These are phyloP conservation scores for Russula compacta DNA, from an alignment of 768 basidiomycete genomes.

Conservation along the genomic window DNA sequence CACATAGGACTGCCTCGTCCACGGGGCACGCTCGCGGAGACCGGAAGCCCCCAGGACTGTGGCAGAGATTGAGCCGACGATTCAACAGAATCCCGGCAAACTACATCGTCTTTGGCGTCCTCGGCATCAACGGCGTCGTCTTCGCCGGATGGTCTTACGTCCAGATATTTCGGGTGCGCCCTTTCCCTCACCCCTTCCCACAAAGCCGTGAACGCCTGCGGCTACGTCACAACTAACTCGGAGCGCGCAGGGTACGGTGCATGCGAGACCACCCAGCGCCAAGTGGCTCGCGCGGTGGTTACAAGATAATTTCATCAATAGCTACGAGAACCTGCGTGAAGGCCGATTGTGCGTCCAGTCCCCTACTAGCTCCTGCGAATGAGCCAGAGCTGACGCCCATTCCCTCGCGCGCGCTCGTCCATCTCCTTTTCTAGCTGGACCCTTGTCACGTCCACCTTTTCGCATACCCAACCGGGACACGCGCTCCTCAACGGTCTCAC, in stretches of 20 bases:
- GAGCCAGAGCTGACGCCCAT: background rate
- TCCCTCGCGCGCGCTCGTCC: background rate
- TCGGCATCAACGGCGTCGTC: slow-evolving; percentile 53
- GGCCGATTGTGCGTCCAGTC: slow-evolving; percentile 57
- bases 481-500: slow-evolving; percentile 71
- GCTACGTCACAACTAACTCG: background rate
- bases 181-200: background rate
- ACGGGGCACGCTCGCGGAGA: background rate
- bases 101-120: slow-evolving; percentile 51
- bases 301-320: slow-evolving; percentile 53
- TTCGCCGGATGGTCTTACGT: slow-evolving; percentile 48
- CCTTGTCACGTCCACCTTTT: slow-evolving; percentile 59
- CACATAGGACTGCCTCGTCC: slow-evolving; percentile 20
- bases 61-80: slow-evolving; percentile 23
- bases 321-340: slow-evolving; percentile 46
- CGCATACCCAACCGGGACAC: slow-evolving; percentile 52
- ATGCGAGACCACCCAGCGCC: slow-evolving; percentile 26
- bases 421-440: slow-evolving; percentile 52
- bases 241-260: background rate
- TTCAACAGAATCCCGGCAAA: slow-evolving; percentile 47
- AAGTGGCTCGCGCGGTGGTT: slow-evolving; percentile 38
- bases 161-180: slow-evolving; percentile 20
- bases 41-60: slow-evolving; percentile 9
- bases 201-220: background rate
- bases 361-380: background rate